Evolutionary conservation across 2,329 filamentous ascomycete species (phyloP).

Genomic region (Neofusicoccum cordaticola): DNA sequence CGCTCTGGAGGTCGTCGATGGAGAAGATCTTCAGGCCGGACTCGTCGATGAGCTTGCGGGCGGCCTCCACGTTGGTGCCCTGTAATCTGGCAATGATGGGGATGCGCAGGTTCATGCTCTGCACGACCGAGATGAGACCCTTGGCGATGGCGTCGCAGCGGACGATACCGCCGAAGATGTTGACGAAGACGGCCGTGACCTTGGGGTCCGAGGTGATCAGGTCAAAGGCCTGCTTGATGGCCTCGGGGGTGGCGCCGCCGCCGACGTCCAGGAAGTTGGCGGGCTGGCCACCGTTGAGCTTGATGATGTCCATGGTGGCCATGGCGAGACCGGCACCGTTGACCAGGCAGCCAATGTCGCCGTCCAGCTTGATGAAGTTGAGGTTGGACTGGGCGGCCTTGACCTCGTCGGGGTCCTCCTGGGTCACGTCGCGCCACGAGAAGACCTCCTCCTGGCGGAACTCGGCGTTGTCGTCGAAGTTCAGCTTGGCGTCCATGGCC

Average conservation of each 20-base stretch:
- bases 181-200: constrained; percentile 98
- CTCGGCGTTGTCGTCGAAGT: constrained; percentile 97
- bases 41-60: constrained; percentile 90
- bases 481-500: constrained; percentile 99
- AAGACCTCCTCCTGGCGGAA: constrained; percentile 98
- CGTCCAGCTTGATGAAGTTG: constrained; percentile 99
- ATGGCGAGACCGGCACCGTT: constrained; percentile 99
- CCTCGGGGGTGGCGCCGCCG: constrained; percentile 92
- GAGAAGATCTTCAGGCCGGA: constrained; percentile 99
- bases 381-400: constrained; percentile 89
- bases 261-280: constrained; percentile 99
- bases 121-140: constrained; percentile 90
- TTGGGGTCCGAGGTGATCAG: constrained; percentile 98
- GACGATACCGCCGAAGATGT: constrained; percentile 99
- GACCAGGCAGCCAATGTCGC: constrained; percentile 98
- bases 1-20: constrained; percentile 95
- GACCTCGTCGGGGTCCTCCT: constrained; percentile 97
- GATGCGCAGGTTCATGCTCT: constrained; percentile 92
- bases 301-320: constrained; percentile 99
- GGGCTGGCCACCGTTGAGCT: constrained; percentile 92
- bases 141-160: constrained; percentile 96
- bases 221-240: constrained; percentile 96
- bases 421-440: constrained; percentile 85
- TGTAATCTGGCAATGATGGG: constrained; percentile 96
- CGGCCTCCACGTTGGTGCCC: constrained; percentile 96